Evolutionary conservation across 2,329 filamentous ascomycete species (phyloP).

Genomic region (Alternaria angustiovoidea): DNA sequence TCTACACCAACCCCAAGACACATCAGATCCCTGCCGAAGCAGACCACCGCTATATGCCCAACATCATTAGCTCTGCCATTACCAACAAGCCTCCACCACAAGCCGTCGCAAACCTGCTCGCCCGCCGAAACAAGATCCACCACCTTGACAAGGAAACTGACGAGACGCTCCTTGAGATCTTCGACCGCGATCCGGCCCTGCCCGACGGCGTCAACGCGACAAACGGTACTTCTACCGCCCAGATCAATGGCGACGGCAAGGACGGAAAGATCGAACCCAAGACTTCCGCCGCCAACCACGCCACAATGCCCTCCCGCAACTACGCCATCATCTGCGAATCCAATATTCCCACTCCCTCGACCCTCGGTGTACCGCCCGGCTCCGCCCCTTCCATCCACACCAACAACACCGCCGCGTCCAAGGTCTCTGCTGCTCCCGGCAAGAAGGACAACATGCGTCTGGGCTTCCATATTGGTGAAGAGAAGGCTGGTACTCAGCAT

Average conservation of each 20-base stretch:
- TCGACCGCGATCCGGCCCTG: constrained; percentile 65
- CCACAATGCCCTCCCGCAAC: constrained; percentile 80
- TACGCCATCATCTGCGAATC: constrained; percentile 70
- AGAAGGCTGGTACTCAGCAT: constrained; percentile 79
- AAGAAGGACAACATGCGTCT: constrained; percentile 68
- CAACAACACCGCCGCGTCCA: constrained; percentile 41
- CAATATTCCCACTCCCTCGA: constrained; percentile 35
- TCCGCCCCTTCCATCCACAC: constrained; percentile 25
- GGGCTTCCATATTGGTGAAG: constrained; percentile 77
- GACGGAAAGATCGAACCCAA: constrained; percentile 55
- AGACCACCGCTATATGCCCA: constrained; percentile 70
- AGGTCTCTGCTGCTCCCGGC: constrained; percentile 34
- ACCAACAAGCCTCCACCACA: constrained; percentile 73
- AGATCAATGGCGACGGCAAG: constrained; percentile 31
- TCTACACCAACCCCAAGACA: constrained; percentile 68
- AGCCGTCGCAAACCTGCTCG: constrained; percentile 70
- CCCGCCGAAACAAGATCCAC: constrained; percentile 70
- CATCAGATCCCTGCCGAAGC: constrained; percentile 60
- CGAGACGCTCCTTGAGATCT: constrained; percentile 69
- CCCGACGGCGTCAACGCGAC: constrained; percentile 36
- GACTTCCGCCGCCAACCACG: constrained; percentile 77
- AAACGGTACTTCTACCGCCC: constrained; percentile 28
- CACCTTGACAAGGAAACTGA: constrained; percentile 69
- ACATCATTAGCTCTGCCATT: constrained; percentile 70
- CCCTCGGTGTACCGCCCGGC: constrained; percentile 26